Evolutionary conservation across 306 rosid genomes (phyloP).

Genomic region (Pterocarpus macrocarpus): DNA sequence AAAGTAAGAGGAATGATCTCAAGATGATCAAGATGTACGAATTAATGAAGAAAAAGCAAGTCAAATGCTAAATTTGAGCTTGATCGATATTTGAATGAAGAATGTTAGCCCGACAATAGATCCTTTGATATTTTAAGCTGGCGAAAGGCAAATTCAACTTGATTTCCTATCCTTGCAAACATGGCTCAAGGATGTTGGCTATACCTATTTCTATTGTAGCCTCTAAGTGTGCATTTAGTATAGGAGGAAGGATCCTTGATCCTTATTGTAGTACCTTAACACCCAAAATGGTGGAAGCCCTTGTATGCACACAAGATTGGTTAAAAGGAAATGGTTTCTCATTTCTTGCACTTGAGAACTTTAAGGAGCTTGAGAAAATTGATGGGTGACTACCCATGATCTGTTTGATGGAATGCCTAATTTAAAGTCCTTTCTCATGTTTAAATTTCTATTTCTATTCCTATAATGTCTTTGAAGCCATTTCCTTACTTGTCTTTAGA

Average conservation of each 20-base stretch:
- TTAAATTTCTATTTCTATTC: no score
- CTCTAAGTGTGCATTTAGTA: constrained; percentile 7
- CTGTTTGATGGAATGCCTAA: no score
- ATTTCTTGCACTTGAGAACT: background rate
- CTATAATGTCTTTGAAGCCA: no score
- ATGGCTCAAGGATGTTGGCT: constrained; percentile 21
- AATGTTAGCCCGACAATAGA: background rate
- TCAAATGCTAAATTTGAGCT: constrained; percentile 17
- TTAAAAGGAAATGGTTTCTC: background rate
- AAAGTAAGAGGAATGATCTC: background rate
- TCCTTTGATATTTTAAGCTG: constrained; percentile 26
- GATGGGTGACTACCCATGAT: background rate
- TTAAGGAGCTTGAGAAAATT: background rate
- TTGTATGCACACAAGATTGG: constrained; percentile 33
- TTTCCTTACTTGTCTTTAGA: no score
- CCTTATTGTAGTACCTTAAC: constrained; percentile 21
- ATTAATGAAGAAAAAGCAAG: background rate
- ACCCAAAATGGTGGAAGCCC: background rate
- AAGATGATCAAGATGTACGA: background rate
- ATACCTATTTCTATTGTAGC: background rate
- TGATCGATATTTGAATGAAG: constrained; percentile 23
- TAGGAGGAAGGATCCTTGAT: constrained; percentile 22
- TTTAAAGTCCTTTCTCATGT: no score
- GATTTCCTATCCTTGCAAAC: constrained; percentile 30
- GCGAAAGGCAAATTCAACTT: constrained; percentile 15